Base-by-base conservation (phyloP, 495 filamentous ascomycete genomes). In the Neurospora sp. region DNA sequence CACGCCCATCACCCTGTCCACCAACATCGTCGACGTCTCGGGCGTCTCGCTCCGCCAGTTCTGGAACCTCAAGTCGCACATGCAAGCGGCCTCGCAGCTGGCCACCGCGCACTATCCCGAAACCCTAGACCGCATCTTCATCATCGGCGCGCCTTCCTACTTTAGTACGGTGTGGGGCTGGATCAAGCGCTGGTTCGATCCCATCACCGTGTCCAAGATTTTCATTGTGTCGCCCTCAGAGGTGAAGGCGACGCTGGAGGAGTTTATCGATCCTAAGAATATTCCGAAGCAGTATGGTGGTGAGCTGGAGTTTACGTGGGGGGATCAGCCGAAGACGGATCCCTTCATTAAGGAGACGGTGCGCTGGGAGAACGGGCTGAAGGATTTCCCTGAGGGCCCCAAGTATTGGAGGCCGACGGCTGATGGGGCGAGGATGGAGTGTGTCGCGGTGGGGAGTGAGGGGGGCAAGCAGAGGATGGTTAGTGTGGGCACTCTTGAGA, bases 181-280 rank as follows among this genome's bases (percentile, higher is more conserved):
- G 94, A 91, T 96, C 82, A 96, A 97, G 85, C 89, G 90, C 78
- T 97, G 94, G 94, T 97, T 97, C 79, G 94, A 97, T 82, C 94
- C 94, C 37, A 91, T 91, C 72, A 97, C 94, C 66, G 93, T 93
- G 4, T 94, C 92, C 74, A 97, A 97, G 83, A 97, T 97, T 77
- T 95, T 97, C 79, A 94, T 35, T 35, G 31, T 35, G 31, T 35
- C 31, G 69, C 82, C 88, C 31, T 76, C 86, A 40, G 90, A 96
- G 80, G 89, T 96, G 70, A 84, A 89, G 70, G 84, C 90, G 7
- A 94, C 92, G 5, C 86, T 97, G 14, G 87, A 88, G 72, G 82
- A 87, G 38, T 97, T 94, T 83, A 93, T 97, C 82, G 91, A 96
- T n/a, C 82, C 87, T 0, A 83, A 86, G 70, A 91, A 93, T 77